Conservation (phyloP, 192 early-diverging fungal genomes). For the Coemansia sp. region DNA sequence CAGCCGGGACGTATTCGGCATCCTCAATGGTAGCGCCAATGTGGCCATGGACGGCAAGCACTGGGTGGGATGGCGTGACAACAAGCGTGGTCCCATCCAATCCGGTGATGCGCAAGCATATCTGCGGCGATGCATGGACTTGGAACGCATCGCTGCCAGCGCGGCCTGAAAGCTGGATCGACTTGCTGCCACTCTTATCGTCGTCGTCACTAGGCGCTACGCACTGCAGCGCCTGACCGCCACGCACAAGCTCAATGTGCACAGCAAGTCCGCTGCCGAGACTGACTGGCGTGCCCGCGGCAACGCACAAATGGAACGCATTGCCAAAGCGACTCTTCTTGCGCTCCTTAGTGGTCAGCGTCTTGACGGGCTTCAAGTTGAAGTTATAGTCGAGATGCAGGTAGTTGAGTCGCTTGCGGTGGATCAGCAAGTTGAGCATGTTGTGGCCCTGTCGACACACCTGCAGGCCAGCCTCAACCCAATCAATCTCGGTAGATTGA, state of each 20-base stretch:
- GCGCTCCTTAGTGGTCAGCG: constrained; percentile 98
- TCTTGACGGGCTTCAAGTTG: constrained; percentile 98
- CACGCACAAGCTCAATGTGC: constrained; percentile 49
- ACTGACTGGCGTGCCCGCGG: constrained; percentile 54
- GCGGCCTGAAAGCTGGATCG: constrained; percentile 21
- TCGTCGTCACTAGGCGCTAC: constrained; percentile 1
- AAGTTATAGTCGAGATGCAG: constrained; percentile 99
- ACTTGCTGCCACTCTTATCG: neutral
- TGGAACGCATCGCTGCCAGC: constrained; percentile 47
- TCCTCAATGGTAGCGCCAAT: constrained; percentile 22
- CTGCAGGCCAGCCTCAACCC: constrained; percentile 99
- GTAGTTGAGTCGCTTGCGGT: constrained; percentile 98
- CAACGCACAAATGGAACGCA: constrained; percentile 87
- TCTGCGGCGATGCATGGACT: constrained; percentile 39
- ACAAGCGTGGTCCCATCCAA: constrained; percentile 44
- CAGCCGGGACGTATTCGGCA: constrained; percentile 42
- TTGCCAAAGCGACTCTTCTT: constrained; percentile 99
- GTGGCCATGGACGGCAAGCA: constrained; percentile 31
- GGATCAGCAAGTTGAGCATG: constrained; percentile 98
- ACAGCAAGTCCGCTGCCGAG: constrained; percentile 47
- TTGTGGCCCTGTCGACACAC: constrained; percentile 99
- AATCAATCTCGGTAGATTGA: constrained; percentile 97
- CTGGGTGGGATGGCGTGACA: constrained; percentile 55
- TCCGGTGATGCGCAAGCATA: constrained; percentile 39
- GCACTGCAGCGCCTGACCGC: constrained; percentile 33